Base-by-base conservation (phyloP, 768 basidiomycete genomes). In the Megacollybia marginata region DNA sequence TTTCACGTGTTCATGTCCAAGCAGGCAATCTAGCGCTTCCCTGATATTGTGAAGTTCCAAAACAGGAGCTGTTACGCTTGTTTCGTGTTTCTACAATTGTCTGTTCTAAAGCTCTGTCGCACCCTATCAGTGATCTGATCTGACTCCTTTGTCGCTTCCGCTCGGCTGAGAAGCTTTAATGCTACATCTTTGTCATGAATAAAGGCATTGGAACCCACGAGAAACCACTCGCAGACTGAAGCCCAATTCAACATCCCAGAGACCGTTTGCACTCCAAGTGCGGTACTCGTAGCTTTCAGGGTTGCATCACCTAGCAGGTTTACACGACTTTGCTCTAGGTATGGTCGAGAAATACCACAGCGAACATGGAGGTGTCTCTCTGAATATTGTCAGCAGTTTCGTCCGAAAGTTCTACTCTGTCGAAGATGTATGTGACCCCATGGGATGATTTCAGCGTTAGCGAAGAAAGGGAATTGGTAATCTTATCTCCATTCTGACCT, bases 161-260 rank as follows among this genome's bases (percentile, higher is more conserved):
- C n/a, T n/a, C n/a, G n/a, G n/a, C n/a, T n/a, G 8, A 15, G 38
- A 40, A 40, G 13, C 15, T 8, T 28, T 8, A 40, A 40, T 8
- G 8, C 18, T 13, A 19, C 32, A 31, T 23, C 36, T 52, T 48
- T 28, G n/a, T 32, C n/a, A 12, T 47, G 20, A 5, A 4, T 12
- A 47, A 15, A 33, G 32, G 18, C 46, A 33, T 9, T 33, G 15
- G 62, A 67, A 51, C 68, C 67, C 28, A 19, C 65, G 69, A 54
- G 71, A 72, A 46, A 65, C 60, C 18, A 64, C 66, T 11, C 70
- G 71, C 23, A 67, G 69, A 51, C 69, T 11, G 72, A 74, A 60
- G 70, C 69, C 19, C 69, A 72, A 48, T 73, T 73, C 48, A 70
- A 75, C 54, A 68, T 72, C 4, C 64, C 62, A 62, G 67, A 44